Percentiles rank a stretch among this genome's conserved stretches.
Evolutionary conservation across 148 eudicot genomes (phyloP).

Genomic region (Drosera capensis): DNA sequence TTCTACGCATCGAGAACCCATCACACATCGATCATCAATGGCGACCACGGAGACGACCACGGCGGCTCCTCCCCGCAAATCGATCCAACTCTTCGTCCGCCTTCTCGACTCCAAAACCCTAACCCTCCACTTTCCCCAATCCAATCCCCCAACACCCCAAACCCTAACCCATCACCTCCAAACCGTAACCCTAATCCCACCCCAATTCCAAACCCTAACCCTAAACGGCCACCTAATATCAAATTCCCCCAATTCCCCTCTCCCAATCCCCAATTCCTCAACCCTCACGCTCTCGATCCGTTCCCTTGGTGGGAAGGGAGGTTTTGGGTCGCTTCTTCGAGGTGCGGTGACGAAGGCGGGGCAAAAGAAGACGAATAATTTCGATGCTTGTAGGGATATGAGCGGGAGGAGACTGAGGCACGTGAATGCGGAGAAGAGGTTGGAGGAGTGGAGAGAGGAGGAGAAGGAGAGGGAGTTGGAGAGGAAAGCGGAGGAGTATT

Average conservation of each 20-base stretch:
- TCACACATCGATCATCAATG: too few relatives aligned
- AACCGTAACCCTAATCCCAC: conserved; percentile 37
- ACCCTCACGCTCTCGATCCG: conserved; percentile 34
- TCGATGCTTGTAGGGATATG: conserved; percentile 98
- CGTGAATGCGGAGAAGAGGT: conserved; percentile 90
- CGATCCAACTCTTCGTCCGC: conserved; percentile 38
- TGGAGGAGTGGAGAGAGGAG: conserved; percentile 91
- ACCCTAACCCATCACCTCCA: conserved; percentile 31
- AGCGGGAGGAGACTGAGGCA: conserved; percentile 85
- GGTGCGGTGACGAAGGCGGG: conserved; percentile 95
- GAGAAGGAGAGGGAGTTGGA: conserved; percentile 68
- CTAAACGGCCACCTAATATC: conserved; percentile 30
- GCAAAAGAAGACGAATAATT: conserved; percentile 91
- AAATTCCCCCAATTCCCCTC: conserved; percentile 10
- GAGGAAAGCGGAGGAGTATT: conserved; percentile 74
- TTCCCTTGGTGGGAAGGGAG: conserved; percentile 88
- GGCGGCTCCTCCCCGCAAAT: too few relatives aligned
- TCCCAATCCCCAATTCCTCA: conserved; percentile 19
- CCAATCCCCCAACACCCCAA: background rate
- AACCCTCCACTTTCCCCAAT: conserved; percentile 34
- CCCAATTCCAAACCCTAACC: conserved; percentile 33
- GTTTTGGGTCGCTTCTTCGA: conserved; percentile 81
- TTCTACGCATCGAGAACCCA: too few relatives aligned
- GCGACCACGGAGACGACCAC: too few relatives aligned
- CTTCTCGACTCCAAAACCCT: conserved; percentile 41